Conservation (phyloP, 768 basidiomycete genomes). For the Serendipita sp. region DNA sequence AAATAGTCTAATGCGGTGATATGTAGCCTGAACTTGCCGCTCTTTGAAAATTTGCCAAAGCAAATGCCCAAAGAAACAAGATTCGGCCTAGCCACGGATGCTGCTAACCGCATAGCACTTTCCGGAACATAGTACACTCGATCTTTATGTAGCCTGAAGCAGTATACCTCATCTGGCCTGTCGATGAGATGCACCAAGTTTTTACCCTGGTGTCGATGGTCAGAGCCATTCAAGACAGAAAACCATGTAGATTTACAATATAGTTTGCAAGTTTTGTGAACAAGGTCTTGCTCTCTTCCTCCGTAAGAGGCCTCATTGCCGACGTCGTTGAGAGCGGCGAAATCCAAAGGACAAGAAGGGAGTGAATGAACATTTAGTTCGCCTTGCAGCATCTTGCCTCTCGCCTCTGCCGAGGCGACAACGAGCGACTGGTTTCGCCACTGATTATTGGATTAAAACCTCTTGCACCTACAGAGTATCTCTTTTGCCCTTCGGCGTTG, state of each 20-base stretch:
- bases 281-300: conserved; percentile 91
- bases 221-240: background rate
- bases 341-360: background rate
- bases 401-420: background rate
- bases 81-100: conserved; percentile 83
- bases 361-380: background rate
- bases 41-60: conserved; percentile 94
- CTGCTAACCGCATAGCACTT: conserved; percentile 80
- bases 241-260: conserved; percentile 40
- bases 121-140: conserved; percentile 95
- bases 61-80: conserved; percentile 89
- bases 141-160: conserved; percentile 89
- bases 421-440: background rate
- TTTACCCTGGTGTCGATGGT: conserved; percentile 50
- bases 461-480: background rate
- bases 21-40: conserved; percentile 94
- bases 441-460: background rate
- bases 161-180: conserved; percentile 84
- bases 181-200: conserved; percentile 93
- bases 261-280: conserved; percentile 97
- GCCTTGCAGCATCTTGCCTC: background rate
- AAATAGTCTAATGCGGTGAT: conserved; percentile 86
- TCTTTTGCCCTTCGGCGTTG: background rate
- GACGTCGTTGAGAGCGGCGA: conserved; percentile 10
- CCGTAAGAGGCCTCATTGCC: conserved; percentile 84